These are phyloP conservation scores for Spergularia marina DNA, from an alignment of 148 eudicot genomes.

Conservation along the genomic window DNA sequence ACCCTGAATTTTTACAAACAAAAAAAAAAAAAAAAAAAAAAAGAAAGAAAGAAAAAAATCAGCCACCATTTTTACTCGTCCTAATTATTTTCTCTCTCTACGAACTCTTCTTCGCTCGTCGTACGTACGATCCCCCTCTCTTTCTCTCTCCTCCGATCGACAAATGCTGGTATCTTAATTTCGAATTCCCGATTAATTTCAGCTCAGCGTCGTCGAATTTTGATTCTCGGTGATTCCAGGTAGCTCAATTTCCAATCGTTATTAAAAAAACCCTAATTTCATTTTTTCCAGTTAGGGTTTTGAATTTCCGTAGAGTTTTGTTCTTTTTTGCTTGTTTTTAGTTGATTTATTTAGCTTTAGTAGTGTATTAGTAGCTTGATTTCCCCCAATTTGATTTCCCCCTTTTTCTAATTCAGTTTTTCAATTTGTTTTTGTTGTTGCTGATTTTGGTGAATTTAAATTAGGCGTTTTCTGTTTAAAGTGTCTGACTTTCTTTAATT, in stretches of 20 bases:
- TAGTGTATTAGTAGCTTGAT: constrained; percentile 27
- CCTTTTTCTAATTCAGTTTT: neutral
- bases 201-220: constrained; percentile 21
- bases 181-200: neutral
- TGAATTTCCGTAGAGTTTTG: constrained; percentile 10
- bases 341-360: constrained; percentile 16
- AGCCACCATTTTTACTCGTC: constrained; percentile 29
- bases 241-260: constrained; percentile 18
- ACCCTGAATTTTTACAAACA: neutral
- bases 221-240: constrained; percentile 9
- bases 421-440: neutral
- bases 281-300: constrained; percentile 45
- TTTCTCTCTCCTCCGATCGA: constrained; percentile 35
- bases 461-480: constrained; percentile 4
- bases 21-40: neutral
- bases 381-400: constrained; percentile 20
- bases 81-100: constrained; percentile 20
- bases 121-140: constrained; percentile 34
- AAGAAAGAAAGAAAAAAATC: constrained; percentile 12
- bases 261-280: constrained; percentile 38
- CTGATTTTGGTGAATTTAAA: constrained; percentile 17
- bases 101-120: constrained; percentile 17
- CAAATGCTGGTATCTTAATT: constrained; percentile 44
- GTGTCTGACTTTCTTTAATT: constrained; percentile 7
- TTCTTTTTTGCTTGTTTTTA: constrained; percentile 22